A percentile compares a stretch with the other conserved stretches of the same genome.
phyloP scores from a whole-genome alignment of 2,329 filamentous ascomycete species.

The Fusarium tanahbumbuense region DNA sequence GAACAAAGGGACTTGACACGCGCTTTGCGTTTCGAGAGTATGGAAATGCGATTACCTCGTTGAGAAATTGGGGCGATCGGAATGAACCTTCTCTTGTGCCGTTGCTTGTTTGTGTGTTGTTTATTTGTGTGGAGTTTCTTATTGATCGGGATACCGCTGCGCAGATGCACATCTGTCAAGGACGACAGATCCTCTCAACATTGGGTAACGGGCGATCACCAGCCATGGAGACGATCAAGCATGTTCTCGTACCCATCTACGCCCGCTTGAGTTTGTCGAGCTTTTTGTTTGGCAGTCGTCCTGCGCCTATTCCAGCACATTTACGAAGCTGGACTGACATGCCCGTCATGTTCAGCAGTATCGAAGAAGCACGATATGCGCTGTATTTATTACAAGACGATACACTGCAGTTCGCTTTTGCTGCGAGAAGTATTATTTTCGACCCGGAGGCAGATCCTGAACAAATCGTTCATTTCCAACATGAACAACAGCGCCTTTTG shows the following conservation, averaged over 20 bases:
- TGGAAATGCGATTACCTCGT: conserved; percentile 59
- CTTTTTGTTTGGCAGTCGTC: conserved; percentile 55
- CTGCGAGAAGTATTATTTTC: conserved; percentile 45
- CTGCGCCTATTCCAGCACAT: conserved; percentile 51
- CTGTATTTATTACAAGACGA: conserved; percentile 57
- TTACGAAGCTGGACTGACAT: conserved; percentile 49
- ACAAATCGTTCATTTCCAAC: conserved; percentile 44
- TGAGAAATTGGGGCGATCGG: conserved; percentile 53
- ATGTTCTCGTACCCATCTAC: conserved; percentile 58
- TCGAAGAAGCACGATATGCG: conserved; percentile 47
- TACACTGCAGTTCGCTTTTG: conserved; percentile 52
- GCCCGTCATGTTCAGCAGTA: conserved; percentile 51
- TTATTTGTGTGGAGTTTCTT: conserved; percentile 66
- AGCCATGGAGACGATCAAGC: conserved; percentile 54
- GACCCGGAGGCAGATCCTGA: conserved; percentile 40
- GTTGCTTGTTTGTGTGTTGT: conserved; percentile 61
- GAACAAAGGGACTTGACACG: conserved; percentile 35
- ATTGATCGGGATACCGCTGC: conserved; percentile 61
- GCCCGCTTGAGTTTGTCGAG: conserved; percentile 56
- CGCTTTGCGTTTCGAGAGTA: conserved; percentile 54
- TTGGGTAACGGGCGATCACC: conserved; percentile 46
- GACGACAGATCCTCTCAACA: conserved; percentile 55
- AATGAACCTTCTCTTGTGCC: conserved; percentile 49
- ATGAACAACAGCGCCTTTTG: conserved; percentile 51
- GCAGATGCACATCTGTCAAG: conserved; percentile 58